These are phyloP conservation scores for Phytophthora colocasiae DNA, from an alignment of 352 stramenopile species.

Conservation along the genomic window DNA sequence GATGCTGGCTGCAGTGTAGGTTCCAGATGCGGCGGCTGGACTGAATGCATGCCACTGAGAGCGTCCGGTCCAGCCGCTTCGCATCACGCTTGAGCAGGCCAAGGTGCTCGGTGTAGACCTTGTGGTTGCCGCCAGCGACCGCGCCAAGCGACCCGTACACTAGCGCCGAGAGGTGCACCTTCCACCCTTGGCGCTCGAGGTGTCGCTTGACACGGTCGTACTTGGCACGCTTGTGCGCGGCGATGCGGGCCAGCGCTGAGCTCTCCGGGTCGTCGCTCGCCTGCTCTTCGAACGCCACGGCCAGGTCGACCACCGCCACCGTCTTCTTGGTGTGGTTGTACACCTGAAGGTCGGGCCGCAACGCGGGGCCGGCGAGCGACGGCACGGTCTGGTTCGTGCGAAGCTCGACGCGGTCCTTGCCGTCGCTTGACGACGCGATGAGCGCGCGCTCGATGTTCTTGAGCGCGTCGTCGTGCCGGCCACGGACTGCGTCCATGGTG, in stretches of 20 bases:
- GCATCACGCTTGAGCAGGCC: constrained; percentile 11
- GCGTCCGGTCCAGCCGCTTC: constrained; percentile 6
- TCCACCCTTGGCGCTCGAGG: constrained; percentile 12
- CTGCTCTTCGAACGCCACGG: background rate
- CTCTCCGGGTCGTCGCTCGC: background rate
- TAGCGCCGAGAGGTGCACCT: constrained; percentile 7
- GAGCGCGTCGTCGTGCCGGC: constrained; percentile 18
- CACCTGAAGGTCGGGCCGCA: constrained; percentile 20
- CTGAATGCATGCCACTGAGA: constrained; percentile 9
- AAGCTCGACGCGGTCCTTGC: constrained; percentile 9
- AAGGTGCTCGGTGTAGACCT: constrained; percentile 5
- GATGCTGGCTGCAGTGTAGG: constrained; percentile 8
- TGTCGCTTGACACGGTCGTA: background rate
- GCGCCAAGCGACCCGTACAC: constrained; percentile 15
- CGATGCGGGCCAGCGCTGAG: background rate
- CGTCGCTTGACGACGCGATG: background rate
- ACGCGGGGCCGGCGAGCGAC: background rate
- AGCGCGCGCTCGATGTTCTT: constrained; percentile 18
- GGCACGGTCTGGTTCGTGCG: constrained; percentile 22
- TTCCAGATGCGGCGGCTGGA: constrained; percentile 19
- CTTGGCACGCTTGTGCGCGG: background rate
- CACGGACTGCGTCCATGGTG: constrained; percentile 14
- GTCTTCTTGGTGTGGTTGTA: background rate
- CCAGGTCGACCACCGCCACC: background rate
- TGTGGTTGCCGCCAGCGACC: background rate